phyloP scores from a whole-genome alignment of 306 rosid genomes.

The Citrullus mucosospermus region DNA sequence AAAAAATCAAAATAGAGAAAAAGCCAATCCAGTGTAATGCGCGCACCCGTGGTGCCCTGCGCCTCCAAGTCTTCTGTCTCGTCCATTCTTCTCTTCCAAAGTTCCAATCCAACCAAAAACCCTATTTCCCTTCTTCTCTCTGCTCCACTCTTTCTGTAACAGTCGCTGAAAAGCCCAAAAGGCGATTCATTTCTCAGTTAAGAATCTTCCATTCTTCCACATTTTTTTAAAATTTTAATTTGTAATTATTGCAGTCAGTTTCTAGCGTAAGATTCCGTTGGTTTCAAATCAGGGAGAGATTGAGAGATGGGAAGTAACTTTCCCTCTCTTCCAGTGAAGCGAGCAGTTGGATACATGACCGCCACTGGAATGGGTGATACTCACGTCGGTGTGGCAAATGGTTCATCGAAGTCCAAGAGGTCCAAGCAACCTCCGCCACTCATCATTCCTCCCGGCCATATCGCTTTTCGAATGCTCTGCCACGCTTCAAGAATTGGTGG shows the following conservation, averaged over 20 bases:
- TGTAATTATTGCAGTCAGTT: neutral
- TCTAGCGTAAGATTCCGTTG: neutral
- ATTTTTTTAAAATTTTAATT: neutral
- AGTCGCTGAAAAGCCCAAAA: neutral
- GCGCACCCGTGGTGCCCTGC: neutral
- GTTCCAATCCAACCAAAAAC: slow-evolving; percentile 3
- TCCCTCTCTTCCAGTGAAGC: slow-evolving; percentile 55
- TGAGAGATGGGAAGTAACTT: slow-evolving; percentile 64
- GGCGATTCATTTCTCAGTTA: neutral
- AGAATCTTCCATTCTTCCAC: neutral
- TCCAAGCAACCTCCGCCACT: slow-evolving; percentile 37
- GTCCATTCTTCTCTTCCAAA: neutral
- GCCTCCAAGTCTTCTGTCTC: neutral
- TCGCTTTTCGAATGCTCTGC: slow-evolving; percentile 77
- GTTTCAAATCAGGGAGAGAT: neutral
- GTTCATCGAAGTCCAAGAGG: slow-evolving; percentile 63
- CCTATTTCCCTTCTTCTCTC: neutral
- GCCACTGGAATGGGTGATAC: slow-evolving; percentile 26
- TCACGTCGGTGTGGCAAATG: slow-evolving; percentile 22
- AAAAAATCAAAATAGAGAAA: neutral
- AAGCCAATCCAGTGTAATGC: neutral
- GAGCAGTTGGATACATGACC: slow-evolving; percentile 19
- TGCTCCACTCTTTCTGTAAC: neutral
- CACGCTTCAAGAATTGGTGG: slow-evolving; percentile 86
- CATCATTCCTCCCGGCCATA: slow-evolving; percentile 48